Base-by-base conservation (phyloP, 2,329 filamentous ascomycete species). In the Aureobasidium sp. region DNA sequence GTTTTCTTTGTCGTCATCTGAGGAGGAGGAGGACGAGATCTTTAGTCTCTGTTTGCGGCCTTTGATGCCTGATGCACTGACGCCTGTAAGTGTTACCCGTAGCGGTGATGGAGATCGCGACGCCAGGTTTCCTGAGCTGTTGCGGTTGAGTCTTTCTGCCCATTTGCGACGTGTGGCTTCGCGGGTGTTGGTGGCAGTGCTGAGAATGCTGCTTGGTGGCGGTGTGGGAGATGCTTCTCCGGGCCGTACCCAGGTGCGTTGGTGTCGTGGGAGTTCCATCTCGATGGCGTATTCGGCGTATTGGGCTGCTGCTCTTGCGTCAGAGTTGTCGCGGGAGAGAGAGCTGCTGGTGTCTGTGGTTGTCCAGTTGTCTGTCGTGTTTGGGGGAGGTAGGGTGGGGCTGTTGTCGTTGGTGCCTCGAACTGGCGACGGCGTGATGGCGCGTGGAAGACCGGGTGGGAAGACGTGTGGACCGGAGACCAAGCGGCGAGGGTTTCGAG, bases 151-250 rank as follows among this genome's bases (percentile, higher is more conserved):
- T 34, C 41, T 36, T 34, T 47, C 31, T 47, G 57, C 60, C 64
- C 31, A 53, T 39, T n/a, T 62, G 37, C 34, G 41, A 5, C 34
- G 58, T 42, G 47, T 47, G 51, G 25, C 51, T 45, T 47, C 64
- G 6, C 31, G 57, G 41, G 12, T 48, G 22, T 58, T 39, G 29
- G 20, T 59, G n/a, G 4, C 11, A 44, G 22, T 49, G 44, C 63
- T 11, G 56, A 64, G 22, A 63, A 64, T 20, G 64, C 63, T 39
- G 63, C 64, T n/a, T 15, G 70, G 68, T 3, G 72, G 70, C 17
- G 72, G 72, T n/a, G 72, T 73, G 4, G 72, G 70, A 9, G 70
- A 71, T 22, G 69, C 71, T 65, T 74, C 71, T 29, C 69, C 70
- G 0, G 72, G 70, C 1, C 70, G 57, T 1, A 72, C 71, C 64